Evolutionary conservation across 192 early-diverging fungal species (phyloP).

Genomic region (Gamsiella multidivaricata): DNA sequence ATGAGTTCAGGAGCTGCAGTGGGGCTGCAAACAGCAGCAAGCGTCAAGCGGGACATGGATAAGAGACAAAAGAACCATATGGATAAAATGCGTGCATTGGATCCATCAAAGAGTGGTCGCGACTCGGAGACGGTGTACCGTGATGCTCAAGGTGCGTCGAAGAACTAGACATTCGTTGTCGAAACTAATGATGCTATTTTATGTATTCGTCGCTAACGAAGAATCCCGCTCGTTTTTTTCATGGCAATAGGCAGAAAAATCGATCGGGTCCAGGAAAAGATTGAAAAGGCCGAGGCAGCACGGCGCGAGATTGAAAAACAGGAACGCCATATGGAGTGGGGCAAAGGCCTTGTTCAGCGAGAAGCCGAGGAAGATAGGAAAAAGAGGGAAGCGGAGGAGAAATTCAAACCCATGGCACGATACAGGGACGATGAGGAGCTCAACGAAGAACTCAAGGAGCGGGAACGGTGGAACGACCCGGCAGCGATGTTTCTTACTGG

Average conservation of each 20-base stretch:
- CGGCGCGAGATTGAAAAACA: slow-evolving; percentile 61
- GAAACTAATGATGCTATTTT: neutral
- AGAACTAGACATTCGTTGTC: no score
- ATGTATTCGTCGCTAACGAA: no score
- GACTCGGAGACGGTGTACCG: slow-evolving; percentile 55
- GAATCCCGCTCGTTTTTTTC: neutral
- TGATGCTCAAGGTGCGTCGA: slow-evolving; percentile 48
- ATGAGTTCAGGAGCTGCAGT: slow-evolving; percentile 34
- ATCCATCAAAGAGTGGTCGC: slow-evolving; percentile 38
- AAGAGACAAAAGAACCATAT: slow-evolving; percentile 14
- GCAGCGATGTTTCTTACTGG: slow-evolving; percentile 65
- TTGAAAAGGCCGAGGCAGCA: slow-evolving; percentile 57
- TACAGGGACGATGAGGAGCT: slow-evolving; percentile 72
- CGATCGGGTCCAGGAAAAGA: slow-evolving; percentile 55
- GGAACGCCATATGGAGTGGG: slow-evolving; percentile 68
- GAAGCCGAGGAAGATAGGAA: slow-evolving; percentile 55
- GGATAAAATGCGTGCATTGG: slow-evolving; percentile 6
- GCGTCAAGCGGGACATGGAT: slow-evolving; percentile 29
- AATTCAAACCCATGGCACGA: slow-evolving; percentile 64
- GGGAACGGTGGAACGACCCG: slow-evolving; percentile 73
- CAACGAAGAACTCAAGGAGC: slow-evolving; percentile 69
- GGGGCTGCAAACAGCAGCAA: slow-evolving; percentile 40
- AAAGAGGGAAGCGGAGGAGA: slow-evolving; percentile 54
- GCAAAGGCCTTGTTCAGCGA: slow-evolving; percentile 65
- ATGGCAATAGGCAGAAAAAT: slow-evolving; percentile 49